Evolutionary conservation across 495 filamentous ascomycete species (phyloP), one percentile per base, ranked within the genome.

Genomic region (Hyaloscypha hepaticicola): DNA sequence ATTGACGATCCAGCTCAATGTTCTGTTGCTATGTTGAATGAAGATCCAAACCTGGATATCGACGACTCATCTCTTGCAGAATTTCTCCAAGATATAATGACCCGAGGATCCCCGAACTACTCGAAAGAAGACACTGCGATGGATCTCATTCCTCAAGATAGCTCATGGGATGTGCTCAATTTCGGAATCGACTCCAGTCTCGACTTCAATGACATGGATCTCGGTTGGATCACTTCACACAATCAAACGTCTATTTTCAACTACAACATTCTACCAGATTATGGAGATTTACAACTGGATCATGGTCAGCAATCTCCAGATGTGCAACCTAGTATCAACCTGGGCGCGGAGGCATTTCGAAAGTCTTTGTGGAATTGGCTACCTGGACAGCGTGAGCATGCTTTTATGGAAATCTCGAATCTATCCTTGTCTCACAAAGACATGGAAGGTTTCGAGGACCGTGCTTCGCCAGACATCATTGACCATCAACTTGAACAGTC

Each of bases 201-300:
- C 19, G 83, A 87, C 34, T 75, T 88, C 19, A 86, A 83, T 26
- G 85, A 87, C 22, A 74, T 84, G 5, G 87, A 89, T 64, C 83
- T 87, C 64, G 78, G 79, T 0, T 73, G 86, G 16, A 77, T 89
- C 1, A 80, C 85, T 49, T 45, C 38, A 45, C 38, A 45, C 75
- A 80, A 55, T 87, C 85, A 74, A 86, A 87, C 27, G 60, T 78
- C 19, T 80, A 64, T 45, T 52, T 51, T 63, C 58, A 38, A 33
- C 25, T 9, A 24, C 7, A 9, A 48, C 28, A 11, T 25, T 7
- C 4, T 21, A 29, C 1, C 22, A 31, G 53, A 41, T 48, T 9
- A 9, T 7, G 25, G 33, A 9, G 38, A 59, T 26, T 19, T 0
- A 14, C 53, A 53, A 5, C 24, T 29, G 3, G n/a, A 52, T 12